Evolutionary conservation across 495 filamentous ascomycete genomes (phyloP), one percentile per base, ranked within the genome.

Genomic region (Lasiosphaeria hispida): DNA sequence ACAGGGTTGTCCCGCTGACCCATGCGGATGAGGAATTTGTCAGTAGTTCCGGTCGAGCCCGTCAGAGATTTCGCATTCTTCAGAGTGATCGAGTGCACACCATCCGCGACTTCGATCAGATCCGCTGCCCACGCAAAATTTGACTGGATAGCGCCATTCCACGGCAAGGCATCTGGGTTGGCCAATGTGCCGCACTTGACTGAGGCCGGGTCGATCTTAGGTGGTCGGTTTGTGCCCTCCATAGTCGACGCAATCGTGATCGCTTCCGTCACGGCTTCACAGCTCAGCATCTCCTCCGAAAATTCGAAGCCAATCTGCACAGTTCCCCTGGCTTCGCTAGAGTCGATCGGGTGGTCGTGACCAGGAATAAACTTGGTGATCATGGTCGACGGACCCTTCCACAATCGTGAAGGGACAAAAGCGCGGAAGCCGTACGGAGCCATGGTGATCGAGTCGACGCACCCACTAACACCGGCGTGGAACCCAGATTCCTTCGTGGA

Each of bases 331-430:
- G 51, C 15, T 19, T 58, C 62, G 6, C 76, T 62, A 53, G 79
- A 86, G 30, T 72, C 72, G 3, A 75, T 61, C 37, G 76, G 81
- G 4, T 73, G 68, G 57, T 90, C 87, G 59, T 90, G 87, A 5
- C 86, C 84, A 0, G 87, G 86, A 0, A 71, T 61, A 62, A 88
- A 85, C 47, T 77, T 75, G 13, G 86, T 88, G 60, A 90, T 81
- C 71, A 84, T 83, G 7, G 87, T 85, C 1, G 74, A 70, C 7
- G 85, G 81, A 13, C 67, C 62, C 3, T 76, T 58, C 60, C 80
- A 88, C 13, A 72, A 70, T 0, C 72, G 87, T 83, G 42, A 78
- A 1, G 79, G 81, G 10, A 89, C 81, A 61, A 83, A 87, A n/a
- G 83, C 84, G 55, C 80, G 80, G 69, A 79, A 89, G 19, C 82